Evolutionary conservation across 1,139 yeast genomes (phyloP).

Genomic region (Nakaseomyces glabratus): DNA sequence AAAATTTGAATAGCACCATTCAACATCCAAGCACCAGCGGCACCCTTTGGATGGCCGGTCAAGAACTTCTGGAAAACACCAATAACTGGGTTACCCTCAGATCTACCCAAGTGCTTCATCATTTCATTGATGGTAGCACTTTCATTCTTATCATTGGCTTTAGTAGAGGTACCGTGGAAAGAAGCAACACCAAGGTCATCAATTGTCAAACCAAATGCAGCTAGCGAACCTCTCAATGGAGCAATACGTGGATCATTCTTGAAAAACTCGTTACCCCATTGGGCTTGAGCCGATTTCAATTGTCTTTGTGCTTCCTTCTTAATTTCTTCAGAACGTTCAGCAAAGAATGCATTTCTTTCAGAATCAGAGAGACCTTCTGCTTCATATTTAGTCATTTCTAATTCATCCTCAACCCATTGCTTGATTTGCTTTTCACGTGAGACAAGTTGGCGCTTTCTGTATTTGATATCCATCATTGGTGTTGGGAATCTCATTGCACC

Average conservation of each 20-base stretch:
- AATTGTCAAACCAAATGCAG: constrained; percentile 81
- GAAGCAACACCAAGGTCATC: constrained; percentile 96
- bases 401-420: constrained; percentile 78
- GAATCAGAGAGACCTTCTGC: constrained; percentile 47
- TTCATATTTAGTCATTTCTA: constrained; percentile 62
- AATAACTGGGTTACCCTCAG: constrained; percentile 93
- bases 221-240: constrained; percentile 94
- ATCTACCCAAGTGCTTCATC: constrained; percentile 93
- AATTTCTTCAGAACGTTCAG: constrained; percentile 83
- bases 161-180: constrained; percentile 99
- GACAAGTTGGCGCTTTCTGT: constrained; percentile 87
- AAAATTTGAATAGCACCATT: constrained; percentile 95
- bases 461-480: constrained; percentile 77
- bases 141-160: constrained; percentile 97
- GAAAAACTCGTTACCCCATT: constrained; percentile 95
- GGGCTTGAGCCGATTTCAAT: constrained; percentile 78
- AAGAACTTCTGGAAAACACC: constrained; percentile 98
- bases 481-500: constrained; percentile 75
- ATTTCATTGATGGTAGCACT: constrained; percentile 80
- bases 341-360: constrained; percentile 44
- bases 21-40: constrained; percentile 99
- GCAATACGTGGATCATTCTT: constrained; percentile 88
- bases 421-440: constrained; percentile 71
- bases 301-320: constrained; percentile 79
- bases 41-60: constrained; percentile 99